A percentile compares a stretch with the other conserved stretches of the same genome.
Evolutionary conservation across 768 basidiomycete species (phyloP).

Genomic region (Porphyrellus cyaneotinctus): DNA sequence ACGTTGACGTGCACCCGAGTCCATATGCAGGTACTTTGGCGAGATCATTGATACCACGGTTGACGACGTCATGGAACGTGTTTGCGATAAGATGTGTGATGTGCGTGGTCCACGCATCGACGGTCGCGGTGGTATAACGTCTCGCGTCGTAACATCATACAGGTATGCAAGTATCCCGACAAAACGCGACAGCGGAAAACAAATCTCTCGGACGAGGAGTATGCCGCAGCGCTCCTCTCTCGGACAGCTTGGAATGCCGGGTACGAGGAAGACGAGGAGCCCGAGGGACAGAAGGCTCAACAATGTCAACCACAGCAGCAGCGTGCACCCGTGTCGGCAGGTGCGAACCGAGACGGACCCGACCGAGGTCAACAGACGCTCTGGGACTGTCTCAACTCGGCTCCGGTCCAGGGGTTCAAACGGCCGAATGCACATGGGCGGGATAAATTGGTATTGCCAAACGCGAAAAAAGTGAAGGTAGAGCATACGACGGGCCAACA

Average conservation of each 20-base stretch:
- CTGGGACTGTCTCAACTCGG: conserved; percentile 16
- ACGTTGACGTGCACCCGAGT: conserved; percentile 33
- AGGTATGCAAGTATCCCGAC: conserved; percentile 80
- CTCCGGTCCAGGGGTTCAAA: conserved; percentile 21
- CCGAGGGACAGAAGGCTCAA: background rate
- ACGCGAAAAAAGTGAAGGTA: conserved; percentile 22
- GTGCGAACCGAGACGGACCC: background rate
- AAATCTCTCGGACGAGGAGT: conserved; percentile 45
- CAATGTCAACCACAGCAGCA: conserved; percentile 1
- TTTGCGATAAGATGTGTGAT: conserved; percentile 81
- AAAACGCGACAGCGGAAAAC: conserved; percentile 49
- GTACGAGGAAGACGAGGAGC: conserved; percentile 29
- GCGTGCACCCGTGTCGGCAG: background rate
- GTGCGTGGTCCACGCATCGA: conserved; percentile 37
- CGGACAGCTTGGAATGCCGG: conserved; percentile 16
- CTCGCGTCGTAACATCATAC: no score
- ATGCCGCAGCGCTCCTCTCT: conserved; percentile 25
- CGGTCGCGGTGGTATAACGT: background rate
- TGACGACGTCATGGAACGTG: conserved; percentile 38
- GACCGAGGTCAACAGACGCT: conserved; percentile 21
- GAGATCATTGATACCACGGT: conserved; percentile 56
- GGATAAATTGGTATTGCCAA: conserved; percentile 9
- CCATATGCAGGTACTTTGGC: conserved; percentile 79
- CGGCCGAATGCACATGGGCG: conserved; percentile 16
- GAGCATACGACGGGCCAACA: conserved; percentile 1